Conservation (phyloP, 2,329 filamentous ascomycete species). For the Fusarium sp. region DNA sequence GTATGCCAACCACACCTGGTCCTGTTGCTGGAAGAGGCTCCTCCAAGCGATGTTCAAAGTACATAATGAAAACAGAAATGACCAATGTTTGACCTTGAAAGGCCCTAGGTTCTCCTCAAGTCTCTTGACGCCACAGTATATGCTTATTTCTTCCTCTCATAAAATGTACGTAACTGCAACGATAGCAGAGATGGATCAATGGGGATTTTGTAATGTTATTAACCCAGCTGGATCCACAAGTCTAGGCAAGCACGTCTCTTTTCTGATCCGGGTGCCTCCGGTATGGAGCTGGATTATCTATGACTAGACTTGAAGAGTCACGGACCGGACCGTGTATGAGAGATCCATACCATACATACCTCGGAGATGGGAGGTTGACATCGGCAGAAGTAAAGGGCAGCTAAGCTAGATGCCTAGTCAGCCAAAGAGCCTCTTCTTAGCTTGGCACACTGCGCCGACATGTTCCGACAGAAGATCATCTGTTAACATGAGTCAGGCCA, state of each 20-base stretch:
- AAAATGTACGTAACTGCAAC: constrained; percentile 24
- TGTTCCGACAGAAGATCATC: constrained; percentile 2
- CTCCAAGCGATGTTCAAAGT: constrained; percentile 22
- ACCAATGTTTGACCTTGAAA: constrained; percentile 5
- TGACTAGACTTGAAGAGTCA: constrained; percentile 12
- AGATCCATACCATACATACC: neutral
- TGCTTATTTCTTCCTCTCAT: constrained; percentile 29
- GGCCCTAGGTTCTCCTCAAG: constrained; percentile 32
- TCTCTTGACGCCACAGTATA: constrained; percentile 1
- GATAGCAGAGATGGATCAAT: neutral
- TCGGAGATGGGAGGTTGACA: constrained; percentile 30
- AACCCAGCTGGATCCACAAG: neutral
- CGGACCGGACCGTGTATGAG: constrained; percentile 2
- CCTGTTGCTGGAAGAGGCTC: neutral
- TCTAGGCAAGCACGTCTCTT: neutral
- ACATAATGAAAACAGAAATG: constrained; percentile 26
- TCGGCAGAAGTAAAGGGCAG: constrained; percentile 16
- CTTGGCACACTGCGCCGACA: constrained; percentile 3
- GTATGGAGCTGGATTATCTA: constrained; percentile 11
- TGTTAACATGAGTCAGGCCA: constrained; percentile 15
- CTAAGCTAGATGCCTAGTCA: too few species aligned
- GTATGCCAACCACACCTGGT: neutral
- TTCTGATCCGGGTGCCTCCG: constrained; percentile 8
- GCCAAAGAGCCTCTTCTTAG: constrained; percentile 21
- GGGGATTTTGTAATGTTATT: neutral